Evolutionary conservation across 495 filamentous ascomycete genomes (phyloP).

Genomic region (Antarctomyces pellizariae): DNA sequence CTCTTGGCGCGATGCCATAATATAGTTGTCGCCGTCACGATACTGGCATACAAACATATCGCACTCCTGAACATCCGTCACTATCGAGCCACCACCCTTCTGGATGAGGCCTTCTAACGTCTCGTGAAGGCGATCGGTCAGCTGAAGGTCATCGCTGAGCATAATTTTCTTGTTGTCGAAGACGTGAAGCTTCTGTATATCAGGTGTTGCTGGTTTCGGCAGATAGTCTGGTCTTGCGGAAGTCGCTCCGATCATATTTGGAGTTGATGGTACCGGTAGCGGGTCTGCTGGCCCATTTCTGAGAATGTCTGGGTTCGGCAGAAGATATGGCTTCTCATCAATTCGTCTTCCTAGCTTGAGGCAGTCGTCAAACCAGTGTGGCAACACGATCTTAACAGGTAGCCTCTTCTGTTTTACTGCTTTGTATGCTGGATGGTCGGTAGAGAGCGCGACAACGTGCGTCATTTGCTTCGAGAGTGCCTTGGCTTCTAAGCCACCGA

Average conservation of each 20-base stretch:
- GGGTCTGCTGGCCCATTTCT: constrained; percentile 26
- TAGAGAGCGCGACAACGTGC: constrained; percentile 66
- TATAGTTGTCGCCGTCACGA: constrained; percentile 59
- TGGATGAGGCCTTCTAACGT: constrained; percentile 47
- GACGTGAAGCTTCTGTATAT: constrained; percentile 25
- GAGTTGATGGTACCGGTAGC: constrained; percentile 28
- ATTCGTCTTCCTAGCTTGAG: constrained; percentile 75
- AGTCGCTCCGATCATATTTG: constrained; percentile 49
- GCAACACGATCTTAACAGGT: constrained; percentile 64
- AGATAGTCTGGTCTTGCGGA: constrained; percentile 35
- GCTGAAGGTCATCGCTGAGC: constrained; percentile 43
- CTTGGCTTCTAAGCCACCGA: constrained; percentile 61
- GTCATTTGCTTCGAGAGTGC: constrained; percentile 50
- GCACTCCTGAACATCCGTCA: constrained; percentile 39
- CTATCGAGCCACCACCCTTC: constrained; percentile 43
- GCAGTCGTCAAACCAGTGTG: constrained; percentile 98
- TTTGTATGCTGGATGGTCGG: constrained; percentile 48
- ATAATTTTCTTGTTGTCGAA: constrained; percentile 42
- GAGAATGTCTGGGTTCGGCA: constrained; percentile 69
- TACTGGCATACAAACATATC: constrained; percentile 72
- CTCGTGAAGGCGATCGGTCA: constrained; percentile 36
- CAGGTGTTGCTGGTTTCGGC: constrained; percentile 16
- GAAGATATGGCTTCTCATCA: constrained; percentile 61
- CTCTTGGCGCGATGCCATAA: constrained; percentile 42
- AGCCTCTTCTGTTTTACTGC: constrained; percentile 35